Evolutionary conservation across 441 rosid species (phyloP).

Genomic region (Viola pubescens): DNA sequence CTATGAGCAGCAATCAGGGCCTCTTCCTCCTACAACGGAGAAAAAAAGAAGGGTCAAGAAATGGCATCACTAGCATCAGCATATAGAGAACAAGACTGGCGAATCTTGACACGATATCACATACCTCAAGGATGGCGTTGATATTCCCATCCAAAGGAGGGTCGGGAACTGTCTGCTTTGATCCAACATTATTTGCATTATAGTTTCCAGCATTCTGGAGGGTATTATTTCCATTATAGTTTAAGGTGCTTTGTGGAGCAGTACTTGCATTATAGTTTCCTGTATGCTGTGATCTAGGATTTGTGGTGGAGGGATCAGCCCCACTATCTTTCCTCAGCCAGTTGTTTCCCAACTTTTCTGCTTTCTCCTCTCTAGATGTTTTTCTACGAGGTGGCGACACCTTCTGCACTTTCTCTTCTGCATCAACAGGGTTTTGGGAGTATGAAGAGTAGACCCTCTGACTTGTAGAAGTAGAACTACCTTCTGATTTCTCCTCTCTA

Average conservation of each 20-base stretch:
- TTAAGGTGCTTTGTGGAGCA: conserved; percentile 3
- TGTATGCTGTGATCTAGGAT: conserved; percentile 34
- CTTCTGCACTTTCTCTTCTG: conserved; percentile 73
- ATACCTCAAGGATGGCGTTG: conserved; percentile 81
- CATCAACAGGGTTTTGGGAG: conserved; percentile 44
- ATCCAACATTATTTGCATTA: conserved; percentile 32
- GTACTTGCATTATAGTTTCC: conserved; percentile 32
- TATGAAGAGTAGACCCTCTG: conserved; percentile 40
- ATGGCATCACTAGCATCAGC: not conserved
- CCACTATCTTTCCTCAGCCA: conserved; percentile 45
- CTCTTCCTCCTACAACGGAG: conserved; percentile 70
- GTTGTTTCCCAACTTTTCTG: conserved; percentile 46
- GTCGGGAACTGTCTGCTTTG: conserved; percentile 43
- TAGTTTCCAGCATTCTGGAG: conserved; percentile 33
- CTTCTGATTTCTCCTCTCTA: conserved; percentile 63
- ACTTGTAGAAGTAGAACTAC: conserved; percentile 37
- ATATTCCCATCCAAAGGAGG: conserved; percentile 60
- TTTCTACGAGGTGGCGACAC: conserved; percentile 81
- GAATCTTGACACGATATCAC: conserved; percentile 12
- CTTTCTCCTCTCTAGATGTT: conserved; percentile 65
- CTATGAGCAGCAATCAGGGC: conserved; percentile 87
- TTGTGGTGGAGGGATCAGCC: conserved; percentile 40
- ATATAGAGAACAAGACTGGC: not conserved
- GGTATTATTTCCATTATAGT: conserved; percentile 32
- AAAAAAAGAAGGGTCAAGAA: conserved; percentile 3